Conservation (phyloP, 371 early-diverging fungal species). For the Lichtheimia ramosa region DNA sequence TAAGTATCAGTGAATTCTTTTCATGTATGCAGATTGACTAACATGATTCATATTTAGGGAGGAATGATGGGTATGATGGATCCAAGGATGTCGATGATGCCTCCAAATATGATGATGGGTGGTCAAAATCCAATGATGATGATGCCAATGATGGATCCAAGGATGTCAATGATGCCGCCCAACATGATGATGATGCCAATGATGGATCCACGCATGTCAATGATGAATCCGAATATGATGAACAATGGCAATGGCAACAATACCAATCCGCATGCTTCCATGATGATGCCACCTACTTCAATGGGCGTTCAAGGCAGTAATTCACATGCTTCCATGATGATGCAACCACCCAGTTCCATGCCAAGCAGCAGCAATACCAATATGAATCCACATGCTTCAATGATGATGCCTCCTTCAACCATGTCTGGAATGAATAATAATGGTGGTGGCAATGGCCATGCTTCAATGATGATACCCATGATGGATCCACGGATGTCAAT, state of each 20-base stretch:
- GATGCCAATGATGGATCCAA: slow-evolving; percentile 40
- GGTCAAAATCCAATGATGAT: slow-evolving; percentile 17
- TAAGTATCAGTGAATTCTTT: background rate
- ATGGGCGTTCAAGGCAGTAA: background rate
- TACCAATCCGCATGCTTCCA: slow-evolving; percentile 13
- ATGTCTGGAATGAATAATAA: slow-evolving; percentile 38
- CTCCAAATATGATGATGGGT: slow-evolving; percentile 20
- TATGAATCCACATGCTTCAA: slow-evolving; percentile 10
- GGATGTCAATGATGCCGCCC: slow-evolving; percentile 27
- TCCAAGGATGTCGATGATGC: slow-evolving; percentile 20
- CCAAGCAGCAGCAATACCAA: background rate
- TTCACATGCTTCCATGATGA: slow-evolving; percentile 20
- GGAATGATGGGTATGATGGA: slow-evolving; percentile 18
- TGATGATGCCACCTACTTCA: slow-evolving; percentile 15
- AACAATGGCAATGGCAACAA: slow-evolving; percentile 1
- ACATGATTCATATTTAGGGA: background rate
- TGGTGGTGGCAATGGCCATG: slow-evolving; percentile 3
- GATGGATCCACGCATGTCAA: slow-evolving; percentile 33
- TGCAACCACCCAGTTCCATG: slow-evolving; percentile 14
- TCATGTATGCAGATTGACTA: too few relatives aligned
- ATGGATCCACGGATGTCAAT: slow-evolving; percentile 33
- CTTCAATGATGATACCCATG: slow-evolving; percentile 25
- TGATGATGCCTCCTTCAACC: slow-evolving; percentile 30
- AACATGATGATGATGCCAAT: slow-evolving; percentile 25
- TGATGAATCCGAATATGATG: slow-evolving; percentile 15